Evolutionary conservation across 208 protist genomes (phyloP).

Genomic region (Porcisia hertigi): DNA sequence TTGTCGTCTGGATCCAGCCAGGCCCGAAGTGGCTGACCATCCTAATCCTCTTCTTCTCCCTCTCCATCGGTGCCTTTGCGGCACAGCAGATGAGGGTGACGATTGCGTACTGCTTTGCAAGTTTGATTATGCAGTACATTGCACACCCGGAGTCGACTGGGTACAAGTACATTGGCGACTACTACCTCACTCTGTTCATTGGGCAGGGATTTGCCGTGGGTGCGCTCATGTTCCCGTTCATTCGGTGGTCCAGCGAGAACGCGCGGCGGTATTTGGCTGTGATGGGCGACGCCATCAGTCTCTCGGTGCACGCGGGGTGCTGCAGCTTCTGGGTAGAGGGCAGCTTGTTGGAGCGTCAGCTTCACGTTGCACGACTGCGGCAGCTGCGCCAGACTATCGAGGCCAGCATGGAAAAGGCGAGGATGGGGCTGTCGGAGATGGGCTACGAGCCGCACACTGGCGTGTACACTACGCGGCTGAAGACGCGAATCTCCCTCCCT

Average conservation of each 20-base stretch:
- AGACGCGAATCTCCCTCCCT: slow-evolving; percentile 33
- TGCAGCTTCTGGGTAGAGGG: slow-evolving; percentile 73
- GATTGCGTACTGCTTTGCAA: slow-evolving; percentile 63
- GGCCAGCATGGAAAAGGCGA: slow-evolving; percentile 52
- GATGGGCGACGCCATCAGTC: slow-evolving; percentile 75
- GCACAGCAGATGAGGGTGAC: slow-evolving; percentile 78
- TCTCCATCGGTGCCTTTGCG: slow-evolving; percentile 64
- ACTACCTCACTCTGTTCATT: slow-evolving; percentile 76
- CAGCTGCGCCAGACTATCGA: slow-evolving; percentile 66
- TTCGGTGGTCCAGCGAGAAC: slow-evolving; percentile 84
- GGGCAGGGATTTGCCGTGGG: slow-evolving; percentile 72
- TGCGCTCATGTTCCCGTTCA: slow-evolving; percentile 80
- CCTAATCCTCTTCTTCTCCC: slow-evolving; percentile 64
- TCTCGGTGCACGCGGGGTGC: slow-evolving; percentile 76
- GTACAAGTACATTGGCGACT: slow-evolving; percentile 67
- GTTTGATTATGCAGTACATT: slow-evolving; percentile 79
- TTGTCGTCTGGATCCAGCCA: slow-evolving; percentile 67
- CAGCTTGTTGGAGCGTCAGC: slow-evolving; percentile 68
- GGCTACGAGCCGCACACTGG: slow-evolving; percentile 84
- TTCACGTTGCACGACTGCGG: slow-evolving; percentile 71
- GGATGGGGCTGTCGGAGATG: slow-evolving; percentile 54
- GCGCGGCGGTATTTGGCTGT: slow-evolving; percentile 69
- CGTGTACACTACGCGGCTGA: slow-evolving; percentile 58
- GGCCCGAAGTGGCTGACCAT: slow-evolving; percentile 63
- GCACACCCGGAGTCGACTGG: slow-evolving; percentile 43